Base-by-base conservation (phyloP, 2,329 filamentous ascomycete genomes). In the Proliferodiscus dingleyae region DNA sequence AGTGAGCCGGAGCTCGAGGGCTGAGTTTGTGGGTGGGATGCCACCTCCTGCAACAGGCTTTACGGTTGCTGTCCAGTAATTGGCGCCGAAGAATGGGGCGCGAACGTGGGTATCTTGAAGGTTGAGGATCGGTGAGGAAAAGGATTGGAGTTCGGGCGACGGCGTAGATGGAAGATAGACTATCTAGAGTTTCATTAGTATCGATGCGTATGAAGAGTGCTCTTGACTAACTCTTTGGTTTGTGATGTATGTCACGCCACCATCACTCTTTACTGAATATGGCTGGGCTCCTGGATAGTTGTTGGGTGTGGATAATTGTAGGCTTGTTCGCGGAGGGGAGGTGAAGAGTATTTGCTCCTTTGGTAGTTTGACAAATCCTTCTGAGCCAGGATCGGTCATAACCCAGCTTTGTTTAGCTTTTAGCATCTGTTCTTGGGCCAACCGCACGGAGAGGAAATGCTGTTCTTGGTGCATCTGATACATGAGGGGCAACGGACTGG, bases 71-170 rank as follows among this genome's bases (percentile, higher is more conserved):
- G 81, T 81, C 90, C 90, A 97, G 54, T 87, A 85, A 73, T 95
- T 96, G 4, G 89, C 85, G 16, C 91, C 90, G 65, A 95, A 95
- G 74, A 90, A 95, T 26, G 91, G 90, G 2, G 90, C 87, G 24
- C 84, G 82, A 50, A 94, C 86, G 61, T 87, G 87, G 5, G 86
- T 86, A 66, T 97, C 91, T 66, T 87, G 80, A 36, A 95, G 78
- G 63, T 91, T 90, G 53, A 95, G 77, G 50, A 96, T 85, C 32
- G 90, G 90, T 0, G 85, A 83, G 33, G 89, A 89, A 68, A 97
- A 96, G 40, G 89, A 95, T 64, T 91, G 83, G 62, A 96, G 64
- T 21, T 58, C 68, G 43, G 75, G 71, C 15, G 83, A 86, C 4
- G 83, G 76, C 46, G 80, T 77, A 43, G 80, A 72, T 15, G 91